Evolutionary conservation across 805 yeast genomes (phyloP).

Genomic region (Candida orba): DNA sequence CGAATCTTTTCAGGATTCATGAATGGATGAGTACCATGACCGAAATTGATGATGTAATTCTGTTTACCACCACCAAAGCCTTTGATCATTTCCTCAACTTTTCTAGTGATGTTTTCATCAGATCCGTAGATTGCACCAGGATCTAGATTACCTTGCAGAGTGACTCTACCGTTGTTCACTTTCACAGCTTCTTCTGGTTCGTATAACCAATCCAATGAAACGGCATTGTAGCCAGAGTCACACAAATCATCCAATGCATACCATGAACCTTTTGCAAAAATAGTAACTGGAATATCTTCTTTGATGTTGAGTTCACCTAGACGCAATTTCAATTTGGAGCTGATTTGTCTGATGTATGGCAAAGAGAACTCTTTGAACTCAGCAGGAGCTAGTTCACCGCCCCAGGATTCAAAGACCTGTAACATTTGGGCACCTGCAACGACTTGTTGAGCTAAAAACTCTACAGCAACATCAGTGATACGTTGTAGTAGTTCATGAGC

Average conservation of each 20-base stretch:
- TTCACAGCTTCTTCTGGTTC: conserved; percentile 80
- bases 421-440: conserved; percentile 97
- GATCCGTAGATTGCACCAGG: conserved; percentile 94
- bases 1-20: conserved; percentile 89
- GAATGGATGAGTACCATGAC: conserved; percentile 97
- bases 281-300: conserved; percentile 76
- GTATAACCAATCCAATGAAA: conserved; percentile 91
- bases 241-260: conserved; percentile 85
- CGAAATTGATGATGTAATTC: conserved; percentile 88
- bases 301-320: conserved; percentile 62
- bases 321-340: conserved; percentile 58
- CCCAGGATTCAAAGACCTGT: conserved; percentile 97
- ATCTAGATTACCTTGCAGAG: conserved; percentile 91
- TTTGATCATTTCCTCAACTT: conserved; percentile 80
- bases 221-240: conserved; percentile 71
- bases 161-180: conserved; percentile 65
- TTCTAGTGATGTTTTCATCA: conserved; percentile 66
- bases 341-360: conserved; percentile 79
- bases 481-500: conserved; percentile 66
- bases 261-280: conserved; percentile 97
- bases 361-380: conserved; percentile 86
- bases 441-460: conserved; percentile 89
- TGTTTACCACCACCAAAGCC: conserved; percentile 95
- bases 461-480: conserved; percentile 82
- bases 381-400: conserved; percentile 87